These are phyloP conservation scores for Pythium monospermum DNA, from an alignment of 352 stramenopile genomes.

Conservation along the genomic window DNA sequence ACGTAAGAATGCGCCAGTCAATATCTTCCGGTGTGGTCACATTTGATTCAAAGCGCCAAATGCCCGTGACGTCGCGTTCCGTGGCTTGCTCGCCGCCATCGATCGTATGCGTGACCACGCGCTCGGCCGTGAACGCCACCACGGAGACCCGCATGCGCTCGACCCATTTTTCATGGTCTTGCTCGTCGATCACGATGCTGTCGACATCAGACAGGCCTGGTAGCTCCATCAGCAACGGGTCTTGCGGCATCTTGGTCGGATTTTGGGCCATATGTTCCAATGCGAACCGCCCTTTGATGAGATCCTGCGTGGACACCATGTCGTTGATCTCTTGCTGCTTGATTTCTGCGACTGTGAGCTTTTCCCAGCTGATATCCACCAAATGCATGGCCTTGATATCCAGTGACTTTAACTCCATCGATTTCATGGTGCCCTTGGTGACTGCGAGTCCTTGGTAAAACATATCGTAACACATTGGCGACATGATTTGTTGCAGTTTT, in stretches of 20 bases:
- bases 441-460: conserved; percentile 20
- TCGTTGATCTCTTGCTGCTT: conserved; percentile 25
- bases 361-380: conserved; percentile 19
- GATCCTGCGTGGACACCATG: conserved; percentile 14
- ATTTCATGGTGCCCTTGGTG: conserved; percentile 16
- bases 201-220: conserved; percentile 14
- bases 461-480: conserved; percentile 27
- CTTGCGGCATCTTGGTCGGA: not conserved
- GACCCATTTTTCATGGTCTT: conserved; percentile 23
- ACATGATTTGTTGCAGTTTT: conserved; percentile 24
- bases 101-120: conserved; percentile 15
- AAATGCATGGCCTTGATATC: conserved; percentile 25
- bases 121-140: conserved; percentile 21
- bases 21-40: conserved; percentile 51
- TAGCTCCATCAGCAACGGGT: conserved; percentile 1
- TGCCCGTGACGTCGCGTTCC: conserved; percentile 22
- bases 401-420: conserved; percentile 23
- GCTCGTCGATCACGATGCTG: conserved; percentile 25
- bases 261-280: conserved; percentile 12
- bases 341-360: conserved; percentile 20
- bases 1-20: conserved; percentile 54
- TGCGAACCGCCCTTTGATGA: conserved; percentile 19
- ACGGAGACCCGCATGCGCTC: conserved; percentile 23
- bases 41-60: conserved; percentile 53
- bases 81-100: conserved; percentile 13